phyloP scores from a whole-genome alignment of 1,284 basidiomycete genomes.

The Cryptococcus sp. region DNA sequence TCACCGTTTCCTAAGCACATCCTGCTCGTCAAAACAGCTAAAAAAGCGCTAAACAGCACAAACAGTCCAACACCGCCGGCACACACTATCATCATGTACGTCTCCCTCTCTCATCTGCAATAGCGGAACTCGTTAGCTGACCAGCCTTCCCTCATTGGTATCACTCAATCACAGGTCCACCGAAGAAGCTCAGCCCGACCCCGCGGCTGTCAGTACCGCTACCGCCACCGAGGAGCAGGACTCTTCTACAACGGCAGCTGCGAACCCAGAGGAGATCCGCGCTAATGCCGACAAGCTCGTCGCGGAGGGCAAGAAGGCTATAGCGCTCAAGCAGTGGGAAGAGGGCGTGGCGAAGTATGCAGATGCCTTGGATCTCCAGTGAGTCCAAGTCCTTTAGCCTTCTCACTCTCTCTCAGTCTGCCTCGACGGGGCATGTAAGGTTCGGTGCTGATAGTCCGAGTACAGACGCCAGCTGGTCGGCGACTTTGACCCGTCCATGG shows the following conservation, averaged over 20 bases:
- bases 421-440: not conserved
- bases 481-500: slow-evolving; percentile 73
- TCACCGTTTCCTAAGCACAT: too few relatives aligned
- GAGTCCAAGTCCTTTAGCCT: slow-evolving; percentile 33
- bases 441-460: slow-evolving; percentile 6
- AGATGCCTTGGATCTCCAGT: slow-evolving; percentile 79
- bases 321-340: slow-evolving; percentile 82
- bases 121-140: too few relatives aligned
- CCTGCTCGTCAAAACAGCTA: too few relatives aligned
- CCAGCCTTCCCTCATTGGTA: too few relatives aligned
- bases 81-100: too few relatives aligned
- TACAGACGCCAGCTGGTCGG: slow-evolving; percentile 68
- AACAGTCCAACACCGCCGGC: too few relatives aligned
- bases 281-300: slow-evolving; percentile 40
- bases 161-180: not conserved
- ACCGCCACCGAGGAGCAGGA: not conserved
- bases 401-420: not conserved
- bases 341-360: slow-evolving; percentile 82
- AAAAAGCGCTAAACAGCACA: too few relatives aligned
- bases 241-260: not conserved
- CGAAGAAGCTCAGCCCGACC: not conserved
- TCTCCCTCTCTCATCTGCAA: too few relatives aligned
- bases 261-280: slow-evolving; percentile 16
- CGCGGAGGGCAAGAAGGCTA: slow-evolving; percentile 61
- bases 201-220: not conserved